Evolutionary conservation across 306 rosid genomes (phyloP).

Genomic region (Vachellia collinsii): DNA sequence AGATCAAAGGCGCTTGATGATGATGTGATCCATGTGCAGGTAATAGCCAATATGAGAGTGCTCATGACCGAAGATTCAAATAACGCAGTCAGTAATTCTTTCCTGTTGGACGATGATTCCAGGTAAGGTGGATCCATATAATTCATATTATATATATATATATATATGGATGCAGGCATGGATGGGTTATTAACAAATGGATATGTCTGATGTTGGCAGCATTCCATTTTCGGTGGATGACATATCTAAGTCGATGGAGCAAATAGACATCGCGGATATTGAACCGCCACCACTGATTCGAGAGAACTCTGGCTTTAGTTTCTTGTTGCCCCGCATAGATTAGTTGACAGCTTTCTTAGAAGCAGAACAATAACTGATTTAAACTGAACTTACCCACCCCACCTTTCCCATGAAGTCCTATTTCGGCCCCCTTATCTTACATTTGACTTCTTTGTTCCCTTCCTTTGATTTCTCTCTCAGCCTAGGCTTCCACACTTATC

Average conservation of each 20-base stretch:
- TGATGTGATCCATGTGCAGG: slow-evolving; percentile 45
- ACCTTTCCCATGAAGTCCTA: no score
- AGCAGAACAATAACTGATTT: slow-evolving; percentile 28
- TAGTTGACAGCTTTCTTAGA: slow-evolving; percentile 30
- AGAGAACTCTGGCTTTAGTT: slow-evolving; percentile 63
- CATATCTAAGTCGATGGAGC: slow-evolving; percentile 64
- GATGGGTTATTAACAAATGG: slow-evolving; percentile 13
- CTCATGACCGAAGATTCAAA: slow-evolving; percentile 71
- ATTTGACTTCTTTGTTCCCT: no score
- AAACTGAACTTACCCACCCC: background rate
- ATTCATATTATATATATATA: no score
- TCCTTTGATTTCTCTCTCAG: background rate
- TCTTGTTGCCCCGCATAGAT: slow-evolving; percentile 58
- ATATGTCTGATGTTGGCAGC: slow-evolving; percentile 41
- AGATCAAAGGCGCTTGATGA: slow-evolving; percentile 15
- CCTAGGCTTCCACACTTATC: slow-evolving; percentile 32
- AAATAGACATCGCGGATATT: slow-evolving; percentile 52
- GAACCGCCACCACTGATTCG: slow-evolving; percentile 58
- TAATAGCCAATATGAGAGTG: slow-evolving; percentile 65
- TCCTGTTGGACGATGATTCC: slow-evolving; percentile 68
- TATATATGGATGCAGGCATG: background rate
- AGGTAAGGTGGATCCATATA: slow-evolving; percentile 40
- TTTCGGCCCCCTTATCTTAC: no score
- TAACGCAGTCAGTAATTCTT: slow-evolving; percentile 66
- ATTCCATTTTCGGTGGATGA: slow-evolving; percentile 71